phyloP scores from a whole-genome alignment of 768 basidiomycete genomes.

The Daedaleopsis sinensis region DNA sequence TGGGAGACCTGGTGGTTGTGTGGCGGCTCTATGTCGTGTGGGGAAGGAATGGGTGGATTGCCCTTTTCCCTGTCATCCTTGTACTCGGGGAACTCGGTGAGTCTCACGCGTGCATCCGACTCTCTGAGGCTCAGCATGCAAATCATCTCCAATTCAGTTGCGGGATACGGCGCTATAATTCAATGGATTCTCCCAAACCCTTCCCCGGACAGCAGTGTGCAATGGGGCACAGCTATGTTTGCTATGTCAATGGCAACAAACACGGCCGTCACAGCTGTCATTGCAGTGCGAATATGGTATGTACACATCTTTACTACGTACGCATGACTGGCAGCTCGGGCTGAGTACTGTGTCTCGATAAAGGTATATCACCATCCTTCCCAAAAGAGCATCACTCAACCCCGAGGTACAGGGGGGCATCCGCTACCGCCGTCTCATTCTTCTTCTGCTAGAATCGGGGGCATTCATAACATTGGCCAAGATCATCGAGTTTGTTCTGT shows the following conservation, averaged over 20 bases:
- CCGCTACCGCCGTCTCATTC: conserved; percentile 9
- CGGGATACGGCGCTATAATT: conserved; percentile 5
- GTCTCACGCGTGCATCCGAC: too few relatives aligned
- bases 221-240: conserved; percentile 11
- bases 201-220: not conserved
- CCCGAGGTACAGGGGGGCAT: not conserved
- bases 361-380: not conserved
- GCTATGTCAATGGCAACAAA: conserved; percentile 14
- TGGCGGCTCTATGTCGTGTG: conserved; percentile 15
- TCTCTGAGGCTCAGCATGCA: not conserved
- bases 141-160: not conserved
- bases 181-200: conserved; percentile 4
- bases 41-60: conserved; percentile 2
- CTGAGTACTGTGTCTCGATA: not conserved
- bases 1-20: conserved; percentile 12
- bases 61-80: not conserved
- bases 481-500: conserved; percentile 15
- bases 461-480: conserved; percentile 12
- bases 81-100: too few relatives aligned
- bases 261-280: conserved; percentile 9
- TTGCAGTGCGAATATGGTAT: conserved; percentile 14
- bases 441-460: conserved; percentile 16
- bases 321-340: too few relatives aligned
- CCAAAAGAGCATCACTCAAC: not conserved
- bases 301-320: not conserved